phyloP scores from a whole-genome alignment of 371 early-diverging fungal genomes.

The Zychaea mexicana region DNA sequence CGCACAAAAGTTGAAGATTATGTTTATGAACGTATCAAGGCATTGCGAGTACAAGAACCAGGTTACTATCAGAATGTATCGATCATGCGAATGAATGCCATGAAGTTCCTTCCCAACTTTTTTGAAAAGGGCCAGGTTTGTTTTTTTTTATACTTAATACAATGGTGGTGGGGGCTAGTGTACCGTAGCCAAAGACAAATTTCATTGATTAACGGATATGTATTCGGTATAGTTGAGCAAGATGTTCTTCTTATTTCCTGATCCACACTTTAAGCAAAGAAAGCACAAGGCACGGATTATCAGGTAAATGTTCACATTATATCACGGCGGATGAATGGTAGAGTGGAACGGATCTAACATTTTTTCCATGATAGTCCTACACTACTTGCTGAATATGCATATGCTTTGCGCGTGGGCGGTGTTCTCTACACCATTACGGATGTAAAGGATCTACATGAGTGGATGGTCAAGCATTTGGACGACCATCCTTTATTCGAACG shows the following conservation, averaged over 20 bases:
- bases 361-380: conserved; percentile 49
- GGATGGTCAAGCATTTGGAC: conserved; percentile 96
- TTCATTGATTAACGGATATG: no score
- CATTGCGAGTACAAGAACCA: conserved; percentile 80
- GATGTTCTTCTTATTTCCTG: conserved; percentile 98
- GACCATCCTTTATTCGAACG: conserved; percentile 92
- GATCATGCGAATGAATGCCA: conserved; percentile 97
- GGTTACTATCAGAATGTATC: conserved; percentile 93
- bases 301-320: conserved; percentile 53
- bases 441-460: conserved; percentile 91
- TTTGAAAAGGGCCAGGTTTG: conserved; percentile 84
- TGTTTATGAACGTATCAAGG: conserved; percentile 88
- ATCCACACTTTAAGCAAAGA: conserved; percentile 99
- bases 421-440: conserved; percentile 96
- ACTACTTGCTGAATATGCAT: conserved; percentile 95
- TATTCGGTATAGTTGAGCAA: conserved; percentile 71
- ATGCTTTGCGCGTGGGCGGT: conserved; percentile 86
- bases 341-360: not conserved
- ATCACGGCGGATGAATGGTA: not conserved
- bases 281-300: conserved; percentile 99
- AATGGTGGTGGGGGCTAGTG: no score
- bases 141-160: no score
- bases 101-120: conserved; percentile 99
- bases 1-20: conserved; percentile 96
- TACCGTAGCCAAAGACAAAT: no score